Conservation (phyloP, 2,329 filamentous ascomycete species). For the Alternaria conjuncta region DNA sequence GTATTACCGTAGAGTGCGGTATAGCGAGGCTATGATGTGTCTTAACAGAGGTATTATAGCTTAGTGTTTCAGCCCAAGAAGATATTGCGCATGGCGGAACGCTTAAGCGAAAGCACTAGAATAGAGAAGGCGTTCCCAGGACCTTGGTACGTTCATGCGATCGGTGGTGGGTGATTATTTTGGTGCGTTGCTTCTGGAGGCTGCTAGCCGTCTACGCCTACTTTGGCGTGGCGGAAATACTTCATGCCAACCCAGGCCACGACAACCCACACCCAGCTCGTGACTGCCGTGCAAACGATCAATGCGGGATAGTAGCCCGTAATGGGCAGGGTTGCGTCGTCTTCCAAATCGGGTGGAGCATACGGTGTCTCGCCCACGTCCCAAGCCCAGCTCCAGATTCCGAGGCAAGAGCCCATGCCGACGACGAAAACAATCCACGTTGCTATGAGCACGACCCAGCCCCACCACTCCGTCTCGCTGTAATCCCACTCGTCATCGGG, state of each 20-base stretch:
- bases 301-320: constrained; percentile 96
- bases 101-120: constrained; percentile 31
- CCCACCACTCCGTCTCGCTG: constrained; percentile 96
- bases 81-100: constrained; percentile 37
- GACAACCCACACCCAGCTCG: constrained; percentile 99
- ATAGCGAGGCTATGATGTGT: constrained; percentile 12
- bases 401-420: constrained; percentile 94
- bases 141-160: constrained; percentile 15
- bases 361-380: constrained; percentile 96
- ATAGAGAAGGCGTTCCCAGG: constrained; percentile 25
- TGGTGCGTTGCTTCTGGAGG: neutral
- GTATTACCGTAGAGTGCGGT: constrained; percentile 6
- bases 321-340: constrained; percentile 92
- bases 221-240: constrained; percentile 97
- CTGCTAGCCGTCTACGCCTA: constrained; percentile 62
- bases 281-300: constrained; percentile 90
- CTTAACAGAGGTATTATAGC: constrained; percentile 31
- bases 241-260: constrained; percentile 99
- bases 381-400: constrained; percentile 99
- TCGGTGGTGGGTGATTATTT: constrained; percentile 14
- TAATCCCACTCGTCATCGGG: constrained; percentile 78
- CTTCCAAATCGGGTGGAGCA: constrained; percentile 91
- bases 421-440: constrained; percentile 97
- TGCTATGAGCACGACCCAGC: constrained; percentile 86
- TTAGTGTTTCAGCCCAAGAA: constrained; percentile 44